phyloP scores from a whole-genome alignment of 768 basidiomycete species.

The Leucocoprinus sp. region DNA sequence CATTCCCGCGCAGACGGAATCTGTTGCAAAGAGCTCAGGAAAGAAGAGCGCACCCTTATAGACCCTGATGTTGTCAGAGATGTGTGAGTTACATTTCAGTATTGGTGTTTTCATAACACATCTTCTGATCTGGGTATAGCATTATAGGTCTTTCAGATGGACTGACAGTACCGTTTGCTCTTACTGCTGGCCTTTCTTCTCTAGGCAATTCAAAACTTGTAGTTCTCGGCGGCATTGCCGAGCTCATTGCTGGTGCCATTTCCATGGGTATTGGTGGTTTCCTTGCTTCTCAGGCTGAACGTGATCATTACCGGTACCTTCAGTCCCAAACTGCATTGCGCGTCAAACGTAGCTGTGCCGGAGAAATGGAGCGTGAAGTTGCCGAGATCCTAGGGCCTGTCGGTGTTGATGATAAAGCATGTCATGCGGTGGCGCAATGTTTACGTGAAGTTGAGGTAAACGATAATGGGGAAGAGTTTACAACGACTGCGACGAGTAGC shows the following conservation, averaged over 20 bases:
- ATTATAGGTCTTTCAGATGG: constrained; percentile 90
- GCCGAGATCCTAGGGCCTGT: constrained; percentile 79
- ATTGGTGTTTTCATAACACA: neutral
- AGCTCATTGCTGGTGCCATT: constrained; percentile 93
- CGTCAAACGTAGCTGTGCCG: constrained; percentile 82
- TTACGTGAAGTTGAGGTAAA: constrained; percentile 61
- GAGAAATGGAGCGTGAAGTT: constrained; percentile 96
- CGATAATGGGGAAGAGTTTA: constrained; percentile 16
- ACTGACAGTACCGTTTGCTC: constrained; percentile 85
- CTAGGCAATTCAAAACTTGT: constrained; percentile 89
- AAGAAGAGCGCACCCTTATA: constrained; percentile 73
- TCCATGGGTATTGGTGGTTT: constrained; percentile 99
- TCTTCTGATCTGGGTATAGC: constrained; percentile 26
- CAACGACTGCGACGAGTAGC: constrained; percentile 15
- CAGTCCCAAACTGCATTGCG: constrained; percentile 66
- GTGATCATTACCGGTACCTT: constrained; percentile 87
- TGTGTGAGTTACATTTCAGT: constrained; percentile 43
- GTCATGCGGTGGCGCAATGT: constrained; percentile 67
- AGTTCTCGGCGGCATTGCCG: constrained; percentile 88
- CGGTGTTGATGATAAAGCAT: constrained; percentile 80
- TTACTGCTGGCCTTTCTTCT: constrained; percentile 83
- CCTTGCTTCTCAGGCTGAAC: constrained; percentile 93
- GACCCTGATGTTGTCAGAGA: constrained; percentile 86
- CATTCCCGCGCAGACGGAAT: constrained; percentile 50
- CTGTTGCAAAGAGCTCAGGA: constrained; percentile 86